Base-by-base conservation (phyloP, 2,329 filamentous ascomycete genomes). In the Pestalotiopsis sp. region DNA sequence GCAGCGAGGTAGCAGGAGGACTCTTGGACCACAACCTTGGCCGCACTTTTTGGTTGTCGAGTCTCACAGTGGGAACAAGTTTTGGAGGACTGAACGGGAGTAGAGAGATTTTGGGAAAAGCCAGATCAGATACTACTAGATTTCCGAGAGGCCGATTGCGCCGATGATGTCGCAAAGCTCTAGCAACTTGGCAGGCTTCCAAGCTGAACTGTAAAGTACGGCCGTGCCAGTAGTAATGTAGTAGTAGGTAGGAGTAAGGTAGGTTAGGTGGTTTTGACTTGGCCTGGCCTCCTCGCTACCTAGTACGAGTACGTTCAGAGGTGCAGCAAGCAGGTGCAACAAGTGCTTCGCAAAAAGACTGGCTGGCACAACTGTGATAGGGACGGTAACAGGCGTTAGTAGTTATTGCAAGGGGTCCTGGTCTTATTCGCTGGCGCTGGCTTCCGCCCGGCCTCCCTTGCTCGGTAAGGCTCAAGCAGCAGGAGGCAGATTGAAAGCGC, bases 391-490 rank as follows among this genome's bases (percentile, higher is more conserved):
- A 36, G 31, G 31, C 31, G 31, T 36, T 36, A 36, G 31, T 9
- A 36, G 31, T 36, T 9, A 36, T 36, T 36, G 31, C 27, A 62
- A 62, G 59, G 31, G 31, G 23, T 27, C 13, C 23, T 23, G 38
- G 23, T 60, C 52, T 67, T 60, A 67, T 67, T 67, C 52, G 65
- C 31, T 56, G 27, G 36, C 36, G 12, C 49, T 39, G 56, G 27
- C n/a, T 41, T 41, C 27, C 38, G 11, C 17, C 38, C 59, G 49
- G 67, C 67, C 67, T 69, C 63, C 67, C 67, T 69, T 69, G 63
- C 63, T 69, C n/a, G 67, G 67, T 69, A 68, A 68, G 65, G 56
- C 62, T 68, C 56, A 25, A 49, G 57, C 20, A 39, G 36, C 39
- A 62, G 11, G 27, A 31, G 23, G 59, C 38, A 64, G 41, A 36